Percentiles rank a stretch among this genome's conserved stretches.
phyloP scores from a whole-genome alignment of 345 rosid species.

The Euphorbia pulcherrima region DNA sequence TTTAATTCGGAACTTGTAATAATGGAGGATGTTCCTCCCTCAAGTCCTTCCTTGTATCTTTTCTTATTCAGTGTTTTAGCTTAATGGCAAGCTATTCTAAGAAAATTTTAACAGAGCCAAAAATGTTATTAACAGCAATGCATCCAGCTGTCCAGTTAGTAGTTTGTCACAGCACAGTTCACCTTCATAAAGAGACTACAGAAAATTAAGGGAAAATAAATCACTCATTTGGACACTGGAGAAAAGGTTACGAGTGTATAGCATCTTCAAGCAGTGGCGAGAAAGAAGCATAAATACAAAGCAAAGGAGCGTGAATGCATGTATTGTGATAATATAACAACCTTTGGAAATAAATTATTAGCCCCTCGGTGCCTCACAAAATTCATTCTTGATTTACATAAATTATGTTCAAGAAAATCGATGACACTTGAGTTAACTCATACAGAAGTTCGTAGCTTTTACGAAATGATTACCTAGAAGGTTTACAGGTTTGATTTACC shows the following conservation, averaged over 20 bases:
- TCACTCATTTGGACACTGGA: background rate
- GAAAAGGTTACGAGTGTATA: background rate
- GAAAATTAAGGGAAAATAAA: background rate
- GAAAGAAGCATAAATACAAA: background rate
- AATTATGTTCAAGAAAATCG: background rate
- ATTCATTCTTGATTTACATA: background rate
- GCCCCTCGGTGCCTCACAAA: background rate
- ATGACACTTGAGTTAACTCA: background rate
- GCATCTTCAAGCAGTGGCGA: background rate
- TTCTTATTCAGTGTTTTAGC: no score
- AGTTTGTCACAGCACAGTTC: background rate
- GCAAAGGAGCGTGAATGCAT: background rate
- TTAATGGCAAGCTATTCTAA: slow-evolving; percentile 17
- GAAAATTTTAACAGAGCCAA: background rate
- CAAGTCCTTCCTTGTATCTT: no score
- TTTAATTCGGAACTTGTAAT: no score
- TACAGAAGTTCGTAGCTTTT: background rate
- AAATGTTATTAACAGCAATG: background rate
- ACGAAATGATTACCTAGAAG: background rate
- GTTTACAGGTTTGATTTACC: background rate
- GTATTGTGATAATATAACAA: background rate
- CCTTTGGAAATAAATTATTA: background rate
- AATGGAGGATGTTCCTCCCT: no score
- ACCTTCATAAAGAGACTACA: background rate
- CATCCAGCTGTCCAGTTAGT: background rate